Conservation (phyloP, 352 stramenopile species). For the Phytophthora syringae region DNA sequence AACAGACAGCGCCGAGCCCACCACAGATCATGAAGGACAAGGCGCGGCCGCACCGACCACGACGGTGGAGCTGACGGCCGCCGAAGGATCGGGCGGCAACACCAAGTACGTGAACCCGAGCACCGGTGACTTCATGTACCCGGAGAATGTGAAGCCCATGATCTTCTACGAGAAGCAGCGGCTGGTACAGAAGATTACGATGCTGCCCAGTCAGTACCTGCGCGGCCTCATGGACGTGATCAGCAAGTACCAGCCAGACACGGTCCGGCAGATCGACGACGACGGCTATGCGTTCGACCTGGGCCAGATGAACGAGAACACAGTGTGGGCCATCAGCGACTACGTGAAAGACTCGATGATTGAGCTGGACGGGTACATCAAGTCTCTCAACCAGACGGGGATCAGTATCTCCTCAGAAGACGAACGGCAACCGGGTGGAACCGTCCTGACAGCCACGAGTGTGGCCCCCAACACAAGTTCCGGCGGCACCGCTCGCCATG, state of each 20-base stretch:
- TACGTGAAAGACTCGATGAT: conserved; percentile 90
- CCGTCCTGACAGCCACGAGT: conserved; percentile 24
- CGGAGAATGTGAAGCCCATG: conserved; percentile 85
- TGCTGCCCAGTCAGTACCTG: conserved; percentile 85
- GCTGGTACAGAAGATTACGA: conserved; percentile 87
- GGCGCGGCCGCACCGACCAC: not conserved
- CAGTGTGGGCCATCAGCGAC: conserved; percentile 86
- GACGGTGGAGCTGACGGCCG: conserved; percentile 34
- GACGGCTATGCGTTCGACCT: conserved; percentile 89
- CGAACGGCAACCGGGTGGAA: conserved; percentile 19
- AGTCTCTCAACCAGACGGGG: conserved; percentile 58
- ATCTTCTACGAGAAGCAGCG: conserved; percentile 85
- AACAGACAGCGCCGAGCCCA: conserved; percentile 30
- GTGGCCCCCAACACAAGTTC: not conserved
- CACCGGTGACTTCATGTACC: conserved; percentile 88
- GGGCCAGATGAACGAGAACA: conserved; percentile 91
- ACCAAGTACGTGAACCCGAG: conserved; percentile 70
- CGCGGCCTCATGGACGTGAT: conserved; percentile 89
- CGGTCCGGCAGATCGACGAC: conserved; percentile 86
- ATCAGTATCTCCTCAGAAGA: conserved; percentile 39
- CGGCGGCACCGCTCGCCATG: conserved; percentile 27
- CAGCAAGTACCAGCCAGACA: conserved; percentile 90
- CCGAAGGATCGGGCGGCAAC: conserved; percentile 71
- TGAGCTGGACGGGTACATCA: conserved; percentile 86
- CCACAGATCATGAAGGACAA: conserved; percentile 42